Base-by-base conservation (phyloP, 2,329 filamentous ascomycete species). In the Colletotrichum somersetense region DNA sequence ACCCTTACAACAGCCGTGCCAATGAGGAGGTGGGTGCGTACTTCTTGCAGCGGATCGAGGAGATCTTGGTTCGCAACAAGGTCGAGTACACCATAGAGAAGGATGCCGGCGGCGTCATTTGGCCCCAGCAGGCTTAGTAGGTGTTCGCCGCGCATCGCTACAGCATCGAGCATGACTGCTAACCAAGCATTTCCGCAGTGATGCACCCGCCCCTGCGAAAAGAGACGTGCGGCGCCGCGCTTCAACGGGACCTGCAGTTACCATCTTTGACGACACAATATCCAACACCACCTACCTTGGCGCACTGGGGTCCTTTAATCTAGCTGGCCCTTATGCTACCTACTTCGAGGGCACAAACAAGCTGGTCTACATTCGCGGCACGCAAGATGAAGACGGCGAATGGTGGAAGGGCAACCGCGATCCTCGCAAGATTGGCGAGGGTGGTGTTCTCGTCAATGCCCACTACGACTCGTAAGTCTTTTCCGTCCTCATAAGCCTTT, bases 261-360 rank as follows among this genome's bases (percentile, higher is more conserved):
- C 92, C 35, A 85, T 97, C 23, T 95, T 97, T 78, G 91, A 97
- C 77, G 95, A 98, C 79, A 84, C 90, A 58, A 83, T 86, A 52
- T 93, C 94, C 42, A 98, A 98, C 78, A 88, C 93, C 66, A 96
- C 95, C 48, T 90, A 90, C 18, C 35, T 50, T 55, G 50, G 62
- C 38, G 44, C 50, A 20, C 55, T 26, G 23, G 48, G 62, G 2
- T 50, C 62, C 20, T 52, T 64, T 2, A 38, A 35, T 12, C 48
- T 26, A 33, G n/a, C 50, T 40, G 59, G 69, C 4, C 26, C 62
- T 33, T 44, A 82, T 59, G 89, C 83, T 35, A 89, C 94, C 38
- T 98, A 98, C 79, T 98, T 97, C 77, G 95, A 98, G 82, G 93
- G 94, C 42, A 96, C 90, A 74, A 99, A 98, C 77, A 91, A 98